Evolutionary conservation across 2,329 filamentous ascomycete species (phyloP).

Genomic region (Sclerotinia glacialis): DNA sequence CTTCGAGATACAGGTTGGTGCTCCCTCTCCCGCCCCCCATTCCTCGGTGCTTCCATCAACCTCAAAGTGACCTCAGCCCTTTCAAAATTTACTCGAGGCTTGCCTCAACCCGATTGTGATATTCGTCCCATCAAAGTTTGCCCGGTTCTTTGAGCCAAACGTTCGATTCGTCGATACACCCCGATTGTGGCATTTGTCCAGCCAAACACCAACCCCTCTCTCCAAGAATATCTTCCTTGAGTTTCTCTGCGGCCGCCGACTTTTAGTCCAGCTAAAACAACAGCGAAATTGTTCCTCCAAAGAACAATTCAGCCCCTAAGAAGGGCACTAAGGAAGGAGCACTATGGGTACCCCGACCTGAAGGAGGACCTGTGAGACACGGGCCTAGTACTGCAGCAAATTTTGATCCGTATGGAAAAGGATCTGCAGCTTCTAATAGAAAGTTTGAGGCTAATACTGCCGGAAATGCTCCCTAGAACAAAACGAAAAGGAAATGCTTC

Average conservation of each 20-base stretch:
- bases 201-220: background rate
- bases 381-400: background rate
- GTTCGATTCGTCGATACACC: too few species aligned
- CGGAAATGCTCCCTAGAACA: too few species aligned
- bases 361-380: background rate
- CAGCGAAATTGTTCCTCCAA: background rate
- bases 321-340: background rate
- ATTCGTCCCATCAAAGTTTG: too few species aligned
- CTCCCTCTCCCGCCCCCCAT: background rate
- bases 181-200: background rate
- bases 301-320: background rate
- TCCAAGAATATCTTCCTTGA: background rate
- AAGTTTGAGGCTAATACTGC: too few species aligned
- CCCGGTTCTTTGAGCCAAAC: too few species aligned
- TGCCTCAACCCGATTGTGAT: too few species aligned
- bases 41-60: background rate
- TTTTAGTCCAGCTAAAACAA: background rate
- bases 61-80: background rate
- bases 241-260: background rate
- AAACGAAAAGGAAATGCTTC: too few species aligned
- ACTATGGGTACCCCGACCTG: background rate
- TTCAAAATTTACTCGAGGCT: background rate
- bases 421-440: too few species aligned
- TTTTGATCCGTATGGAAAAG: too few species aligned
- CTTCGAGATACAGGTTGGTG: background rate